Evolutionary conservation across 202 grass and related monocot genomes (phyloP), one percentile per base, ranked within the genome.

Genomic region (Sporobolus alterniflorus): DNA sequence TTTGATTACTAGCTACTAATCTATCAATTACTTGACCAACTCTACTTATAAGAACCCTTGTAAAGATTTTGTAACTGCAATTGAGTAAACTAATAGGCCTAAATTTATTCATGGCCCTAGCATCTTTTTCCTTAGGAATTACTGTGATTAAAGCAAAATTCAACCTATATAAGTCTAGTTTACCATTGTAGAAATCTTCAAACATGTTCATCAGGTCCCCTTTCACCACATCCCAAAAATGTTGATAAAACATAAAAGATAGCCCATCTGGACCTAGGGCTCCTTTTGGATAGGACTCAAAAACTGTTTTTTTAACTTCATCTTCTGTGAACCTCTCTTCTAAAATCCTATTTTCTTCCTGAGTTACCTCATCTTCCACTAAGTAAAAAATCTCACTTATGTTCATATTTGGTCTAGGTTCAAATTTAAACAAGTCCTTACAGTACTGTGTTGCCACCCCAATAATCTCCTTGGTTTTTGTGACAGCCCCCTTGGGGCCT

Each of bases 21-120:
- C 25, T 61, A 29, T 32, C 28, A 9, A 18, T 11, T 0, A 64
- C 33, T 17, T 18, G 2, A 2, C 16, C 60, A 6, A 64, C 0
- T 1, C 15, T 32, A 0, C 7, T 0, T 0, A 30, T 18, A 1
- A 33, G 0, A 0, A 18, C 28, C 4, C 21, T 64, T 0, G 31
- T 34, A 0, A 36, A 36, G 3, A 36, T 64, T 21, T 36, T 64
- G 4, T 31, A 63, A 1, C 59, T 63, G 9, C 59, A 63, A 20
- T 54, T 54, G 2, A 54, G 50, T 1, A 54, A 7, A n/a, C 50
- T 54, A n/a, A 54, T 54, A 2, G 59, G 59, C 5, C 59, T 63
- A 8, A 63, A 63, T 1, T 63, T 32, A 7, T 31, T 63, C 4
- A 63, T 62, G 4, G 21, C 5, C 20, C 50, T 54, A 9, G 50